Evolutionary conservation across 176 grass and related monocot genomes (phyloP).

Genomic region (Cenchrus fungigraminus): DNA sequence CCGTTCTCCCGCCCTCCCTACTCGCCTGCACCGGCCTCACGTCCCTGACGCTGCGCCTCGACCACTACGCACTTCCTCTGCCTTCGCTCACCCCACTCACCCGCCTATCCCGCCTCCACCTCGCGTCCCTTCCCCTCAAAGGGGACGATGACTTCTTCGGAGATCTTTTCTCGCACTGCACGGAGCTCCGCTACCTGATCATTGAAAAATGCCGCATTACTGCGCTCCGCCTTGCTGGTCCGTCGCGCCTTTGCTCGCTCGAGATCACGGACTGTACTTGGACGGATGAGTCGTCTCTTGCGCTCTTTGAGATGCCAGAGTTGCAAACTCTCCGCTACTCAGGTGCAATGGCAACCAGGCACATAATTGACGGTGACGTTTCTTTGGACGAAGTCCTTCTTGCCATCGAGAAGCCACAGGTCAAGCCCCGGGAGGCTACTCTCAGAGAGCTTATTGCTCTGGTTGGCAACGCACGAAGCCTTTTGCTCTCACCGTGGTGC

Average conservation of each 20-base stretch:
- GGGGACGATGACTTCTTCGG: slow-evolving; percentile 43
- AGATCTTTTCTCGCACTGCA: slow-evolving; percentile 44
- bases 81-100: slow-evolving; percentile 41
- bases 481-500: slow-evolving; percentile 66
- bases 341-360: slow-evolving; percentile 45
- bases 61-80: slow-evolving; percentile 42
- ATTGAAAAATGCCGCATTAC: slow-evolving; percentile 49
- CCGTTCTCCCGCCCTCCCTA: slow-evolving; percentile 42
- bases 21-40: slow-evolving; percentile 50
- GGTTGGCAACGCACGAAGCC: slow-evolving; percentile 48
- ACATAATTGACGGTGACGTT: slow-evolving; percentile 21
- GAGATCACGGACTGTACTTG: slow-evolving; percentile 48
- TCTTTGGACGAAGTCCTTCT: slow-evolving; percentile 50
- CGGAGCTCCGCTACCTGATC: slow-evolving; percentile 28
- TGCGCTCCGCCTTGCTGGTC: slow-evolving; percentile 40
- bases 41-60: slow-evolving; percentile 46
- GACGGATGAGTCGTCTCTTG: slow-evolving; percentile 37
- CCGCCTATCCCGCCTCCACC: slow-evolving; percentile 45
- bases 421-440: slow-evolving; percentile 36
- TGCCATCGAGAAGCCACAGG: slow-evolving; percentile 41
- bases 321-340: slow-evolving; percentile 47
- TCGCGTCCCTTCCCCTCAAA: slow-evolving; percentile 33
- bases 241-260: slow-evolving; percentile 43
- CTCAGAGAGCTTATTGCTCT: slow-evolving; percentile 47
- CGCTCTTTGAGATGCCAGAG: slow-evolving; percentile 29